phyloP scores from a whole-genome alignment of 306 rosid species.

The Fragaria ananassa region DNA sequence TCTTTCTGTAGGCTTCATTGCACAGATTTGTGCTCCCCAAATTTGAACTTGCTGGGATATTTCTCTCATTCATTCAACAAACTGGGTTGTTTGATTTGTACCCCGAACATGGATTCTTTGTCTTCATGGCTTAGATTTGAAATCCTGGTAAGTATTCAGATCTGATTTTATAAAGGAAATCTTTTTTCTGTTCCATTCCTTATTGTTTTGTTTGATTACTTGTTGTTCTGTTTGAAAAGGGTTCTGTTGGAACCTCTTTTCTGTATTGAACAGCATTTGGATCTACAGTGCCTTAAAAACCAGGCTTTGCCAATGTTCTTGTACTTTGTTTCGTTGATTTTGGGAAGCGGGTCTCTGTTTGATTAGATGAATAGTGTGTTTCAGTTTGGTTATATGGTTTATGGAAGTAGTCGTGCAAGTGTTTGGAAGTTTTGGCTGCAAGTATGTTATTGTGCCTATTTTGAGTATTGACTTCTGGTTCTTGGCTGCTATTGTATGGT shows the following conservation, averaged over 20 bases:
- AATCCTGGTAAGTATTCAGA: slow-evolving; percentile 62
- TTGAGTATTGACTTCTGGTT: slow-evolving; percentile 6
- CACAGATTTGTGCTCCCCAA: slow-evolving; percentile 24
- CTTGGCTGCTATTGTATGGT: neutral
- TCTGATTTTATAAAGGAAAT: slow-evolving; percentile 49
- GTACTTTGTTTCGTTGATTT: neutral
- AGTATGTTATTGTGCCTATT: neutral
- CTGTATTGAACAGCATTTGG: slow-evolving; percentile 25
- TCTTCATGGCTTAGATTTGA: slow-evolving; percentile 36
- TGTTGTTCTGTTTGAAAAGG: neutral
- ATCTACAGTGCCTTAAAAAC: slow-evolving; percentile 29
- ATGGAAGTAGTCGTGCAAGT: neutral
- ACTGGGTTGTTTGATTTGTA: slow-evolving; percentile 42
- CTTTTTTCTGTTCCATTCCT: slow-evolving; percentile 7
- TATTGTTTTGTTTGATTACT: neutral
- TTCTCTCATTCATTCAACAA: slow-evolving; percentile 24
- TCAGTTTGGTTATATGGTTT: slow-evolving; percentile 13
- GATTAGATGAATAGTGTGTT: neutral
- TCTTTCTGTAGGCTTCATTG: slow-evolving; percentile 23
- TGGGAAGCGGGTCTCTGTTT: slow-evolving; percentile 4
- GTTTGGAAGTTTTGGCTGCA: slow-evolving; percentile 4
- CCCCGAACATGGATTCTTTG: slow-evolving; percentile 34
- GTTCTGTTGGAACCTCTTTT: slow-evolving; percentile 5
- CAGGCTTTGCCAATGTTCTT: slow-evolving; percentile 8
- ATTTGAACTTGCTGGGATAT: slow-evolving; percentile 21